Evolutionary conservation across 257 asterid genomes (phyloP), one percentile per base, ranked within the genome.

Genomic region (Paraleonurus japonicus): DNA sequence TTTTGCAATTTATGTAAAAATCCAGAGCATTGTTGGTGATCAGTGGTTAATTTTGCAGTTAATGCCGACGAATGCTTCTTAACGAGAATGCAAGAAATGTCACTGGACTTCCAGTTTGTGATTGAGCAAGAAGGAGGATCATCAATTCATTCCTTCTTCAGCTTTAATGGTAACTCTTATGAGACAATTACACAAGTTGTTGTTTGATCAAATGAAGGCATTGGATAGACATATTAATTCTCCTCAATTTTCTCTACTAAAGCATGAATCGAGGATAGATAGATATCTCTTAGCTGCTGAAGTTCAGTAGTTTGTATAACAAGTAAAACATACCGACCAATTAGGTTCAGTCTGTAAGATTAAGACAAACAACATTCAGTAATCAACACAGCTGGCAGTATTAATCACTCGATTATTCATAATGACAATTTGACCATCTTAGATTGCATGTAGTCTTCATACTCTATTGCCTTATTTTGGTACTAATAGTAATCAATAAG

Each of bases 61-160:
- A 89, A 89, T 85, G 84, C 89, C 16, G 82, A 85, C 55, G 93
- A 86, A 72, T 86, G 93, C 65, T 81, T 89, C 84, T 80, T 85
- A 87, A 89, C 96, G 28, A 82, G 96, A 70, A 83, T 87, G 90
- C 96, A 89, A 73, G 90, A 86, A 58, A 87, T 89, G 75, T 85
- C 93, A 7, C 65, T 83, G 65, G 89, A 89, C 73, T 86, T 81
- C 63, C 89, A 83, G 78, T 89, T 89, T 67, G 83, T 78, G 15
- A 80, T 89, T 62, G 96, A 89, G 81, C 84, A 89, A 80, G 88
- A 85, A 85, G 96, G 87, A 16, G 88, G 96, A 17, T 87, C 93
- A 17, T 77, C 90, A 58, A 72, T 84, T 64, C 83, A 84, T 67
- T 73, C 85, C n/a, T 89, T 89, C 77, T 89, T 89, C 65, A 80